phyloP scores from a whole-genome alignment of 2,329 filamentous ascomycete species.

The Exophiala aquamarina region DNA sequence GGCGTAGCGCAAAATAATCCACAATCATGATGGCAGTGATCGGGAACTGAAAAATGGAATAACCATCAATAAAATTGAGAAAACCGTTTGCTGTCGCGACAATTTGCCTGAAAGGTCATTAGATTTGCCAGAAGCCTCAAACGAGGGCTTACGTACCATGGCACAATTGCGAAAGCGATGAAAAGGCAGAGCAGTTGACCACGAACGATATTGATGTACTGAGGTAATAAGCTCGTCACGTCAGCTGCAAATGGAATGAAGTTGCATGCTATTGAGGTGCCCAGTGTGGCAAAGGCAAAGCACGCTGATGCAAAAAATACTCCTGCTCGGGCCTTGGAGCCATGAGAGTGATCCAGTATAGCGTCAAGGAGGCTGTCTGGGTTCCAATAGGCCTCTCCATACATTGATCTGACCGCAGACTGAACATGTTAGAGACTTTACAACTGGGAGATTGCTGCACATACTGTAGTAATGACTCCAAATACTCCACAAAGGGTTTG shows the following conservation, averaged over 20 bases:
- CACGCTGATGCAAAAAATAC: conserved; percentile 35
- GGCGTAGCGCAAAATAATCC: conserved; percentile 37
- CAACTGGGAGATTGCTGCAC: too few relatives aligned
- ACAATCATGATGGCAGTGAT: conserved; percentile 33
- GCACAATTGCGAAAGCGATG: conserved; percentile 33
- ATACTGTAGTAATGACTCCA: conserved; percentile 28
- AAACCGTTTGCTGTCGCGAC: conserved; percentile 28
- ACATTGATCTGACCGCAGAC: conserved; percentile 36
- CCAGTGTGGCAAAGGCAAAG: conserved; percentile 28
- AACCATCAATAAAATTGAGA: conserved; percentile 27
- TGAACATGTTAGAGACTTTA: conserved; percentile 29
- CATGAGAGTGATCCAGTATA: conserved; percentile 39
- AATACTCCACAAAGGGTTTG: conserved; percentile 28
- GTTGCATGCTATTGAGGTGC: conserved; percentile 31
- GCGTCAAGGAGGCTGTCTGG: conserved; percentile 38
- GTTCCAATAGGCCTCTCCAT: conserved; percentile 41
- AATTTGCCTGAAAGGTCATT: conserved; percentile 20
- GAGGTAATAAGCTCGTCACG: conserved; percentile 34
- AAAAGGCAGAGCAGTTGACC: conserved; percentile 36
- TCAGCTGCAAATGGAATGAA: conserved; percentile 38
- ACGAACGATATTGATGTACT: conserved; percentile 34
- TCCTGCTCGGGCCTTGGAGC: conserved; percentile 31
- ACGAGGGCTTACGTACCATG: conserved; percentile 34
- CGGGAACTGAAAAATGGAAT: conserved; percentile 28
- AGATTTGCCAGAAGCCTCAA: background rate